phyloP scores from a whole-genome alignment of 2,329 filamentous ascomycete species.

The Xylariales sp. region DNA sequence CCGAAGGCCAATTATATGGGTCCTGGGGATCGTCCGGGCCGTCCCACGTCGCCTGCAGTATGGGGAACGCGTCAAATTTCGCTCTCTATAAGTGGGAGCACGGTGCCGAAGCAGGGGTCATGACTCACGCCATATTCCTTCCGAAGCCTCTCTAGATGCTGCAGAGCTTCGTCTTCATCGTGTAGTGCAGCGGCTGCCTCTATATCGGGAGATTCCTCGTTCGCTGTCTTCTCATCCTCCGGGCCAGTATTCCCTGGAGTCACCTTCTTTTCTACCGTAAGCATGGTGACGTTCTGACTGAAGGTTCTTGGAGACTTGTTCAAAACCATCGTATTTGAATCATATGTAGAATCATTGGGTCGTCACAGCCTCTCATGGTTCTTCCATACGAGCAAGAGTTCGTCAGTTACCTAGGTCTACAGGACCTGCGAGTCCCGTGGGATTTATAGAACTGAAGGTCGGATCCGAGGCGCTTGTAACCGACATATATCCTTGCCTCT shows the following conservation, averaged over 20 bases:
- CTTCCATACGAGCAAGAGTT: neutral
- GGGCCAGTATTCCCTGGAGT: neutral
- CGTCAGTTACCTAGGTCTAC: neutral
- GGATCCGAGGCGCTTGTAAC: neutral
- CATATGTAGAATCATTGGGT: neutral
- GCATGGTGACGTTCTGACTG: neutral
- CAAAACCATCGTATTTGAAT: neutral
- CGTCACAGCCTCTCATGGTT: neutral
- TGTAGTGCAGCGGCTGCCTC: neutral
- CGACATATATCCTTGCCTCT: neutral
- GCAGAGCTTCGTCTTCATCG: constrained; percentile 10
- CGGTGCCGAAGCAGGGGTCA: neutral
- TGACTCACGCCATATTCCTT: constrained; percentile 27
- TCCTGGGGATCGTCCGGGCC: constrained; percentile 39
- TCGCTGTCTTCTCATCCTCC: neutral
- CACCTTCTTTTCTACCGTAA: neutral
- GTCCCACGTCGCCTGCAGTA: constrained; percentile 42
- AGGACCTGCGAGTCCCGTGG: neutral
- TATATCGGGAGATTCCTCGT: neutral
- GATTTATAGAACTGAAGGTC: constrained; percentile 7
- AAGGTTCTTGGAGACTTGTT: neutral
- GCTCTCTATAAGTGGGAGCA: neutral
- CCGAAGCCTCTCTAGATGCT: constrained; percentile 24
- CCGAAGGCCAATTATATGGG: constrained; percentile 42
- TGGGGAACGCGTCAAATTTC: constrained; percentile 6